Evolutionary conservation across 768 basidiomycete species (phyloP), one percentile per base, ranked within the genome.

Genomic region (Rhizopogon roseolus): DNA sequence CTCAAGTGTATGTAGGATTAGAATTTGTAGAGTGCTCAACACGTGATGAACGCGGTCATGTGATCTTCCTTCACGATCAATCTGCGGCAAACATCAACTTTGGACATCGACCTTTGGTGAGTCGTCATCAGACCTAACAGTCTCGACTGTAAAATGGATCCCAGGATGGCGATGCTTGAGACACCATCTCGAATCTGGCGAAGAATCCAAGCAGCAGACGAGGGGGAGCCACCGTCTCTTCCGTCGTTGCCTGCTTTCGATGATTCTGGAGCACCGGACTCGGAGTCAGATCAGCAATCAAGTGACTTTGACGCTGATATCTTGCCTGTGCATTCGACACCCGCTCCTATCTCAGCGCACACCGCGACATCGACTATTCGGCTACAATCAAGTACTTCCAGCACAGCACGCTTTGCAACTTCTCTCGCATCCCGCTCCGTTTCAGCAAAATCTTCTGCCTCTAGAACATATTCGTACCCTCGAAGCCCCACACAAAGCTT

Each of bases 131-230:
- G 16, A 28, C 17, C 14, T 17, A 10, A 29, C 49, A 37, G 17
- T 27, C 17, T 13, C 14, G 13, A 51, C 10, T 36, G 13, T 34
- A 22, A 3, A 39, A 45, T 25, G 29, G 28, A n/a, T 55, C 25
- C 22, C 13, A 39, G 27, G 71, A 76, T 83, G 62, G 75, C 75
- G 14, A 68, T 81, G 70, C 75, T 83, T 27, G 90, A 93, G 69
- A 93, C 90, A 14, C 90, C 90, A 0, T 93, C 91, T 25, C 77
- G 90, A 41, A 84, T 93, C 63, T 89, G 86, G 86, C 79, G 90
- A 28, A 80, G 91, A 43, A 91, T 93, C 49, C 82, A 93, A 66
- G 85, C 80, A 0, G 73, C 79, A n/a, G 86, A 90, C 60, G 81
- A 83, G 55, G 69, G 75, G 57, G 88, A 90, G 57, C 86, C 92